Base-by-base conservation (phyloP, 1,284 basidiomycete species). In the Moesziomyces antarcticus region DNA sequence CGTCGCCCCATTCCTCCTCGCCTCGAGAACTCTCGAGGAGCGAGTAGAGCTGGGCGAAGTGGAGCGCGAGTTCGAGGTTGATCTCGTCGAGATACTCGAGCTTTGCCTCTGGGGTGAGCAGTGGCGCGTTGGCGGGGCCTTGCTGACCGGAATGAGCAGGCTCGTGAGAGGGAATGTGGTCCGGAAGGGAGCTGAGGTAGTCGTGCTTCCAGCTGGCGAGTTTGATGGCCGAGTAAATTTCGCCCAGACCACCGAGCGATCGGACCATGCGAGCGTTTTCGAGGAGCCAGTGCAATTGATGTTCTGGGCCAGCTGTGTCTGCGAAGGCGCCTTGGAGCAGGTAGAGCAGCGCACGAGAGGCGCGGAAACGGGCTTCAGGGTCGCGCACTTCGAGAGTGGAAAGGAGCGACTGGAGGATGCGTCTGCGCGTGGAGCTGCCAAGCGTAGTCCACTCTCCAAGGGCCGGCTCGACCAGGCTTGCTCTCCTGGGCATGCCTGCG, bases 231-330 rank as follows among this genome's bases (percentile, higher is more conserved):
- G 92, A 90, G 21, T 96, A 89, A 33, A 97, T 91, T 56, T 88
- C 89, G 73, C 89, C 90, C 13, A 97, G 85, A 18, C 95, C 96
- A 82, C 97, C 94, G 0, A 91, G 91, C 24, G 88, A 87, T 56
- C 94, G 88, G 2, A 98, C 91, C 35, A 92, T 88, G 81, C 92
- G 93, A 79, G 93, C 93, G 82, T 98, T 98, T 84, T 96, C 92
- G 66, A 93, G 91, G 75, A 99, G 92, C 92, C 94, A 96, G 74
- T 95, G 92, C 46, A 99, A 86, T 84, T 99, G 97, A 83, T 97
- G 91, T 78, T 97, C 93, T 0, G 93, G 91, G 33, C 93, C 93
- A 6, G 89, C 89, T 0, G 94, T 94, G 84, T 97, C 94, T 3
- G 90, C 91, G 82, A 97, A 99, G 11, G 91, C 91, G 48, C 96